Conservation (phyloP, 169 alveolate species). For the Cyclospora cayetanensis region DNA sequence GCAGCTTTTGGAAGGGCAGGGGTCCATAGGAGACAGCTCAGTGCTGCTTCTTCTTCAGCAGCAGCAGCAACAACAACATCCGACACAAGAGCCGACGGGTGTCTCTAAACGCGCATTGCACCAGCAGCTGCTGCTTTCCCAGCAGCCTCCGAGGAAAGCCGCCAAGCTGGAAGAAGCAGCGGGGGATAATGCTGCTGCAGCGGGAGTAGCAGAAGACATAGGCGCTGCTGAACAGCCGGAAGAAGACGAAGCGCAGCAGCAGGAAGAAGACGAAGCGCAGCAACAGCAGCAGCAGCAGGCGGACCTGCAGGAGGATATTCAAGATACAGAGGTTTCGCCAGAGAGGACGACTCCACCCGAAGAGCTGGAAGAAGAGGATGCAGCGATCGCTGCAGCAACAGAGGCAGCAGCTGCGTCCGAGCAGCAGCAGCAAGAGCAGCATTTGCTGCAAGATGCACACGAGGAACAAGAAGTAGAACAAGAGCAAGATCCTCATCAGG, state of each 20-base stretch:
- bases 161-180: background rate
- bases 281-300: conserved; percentile 41
- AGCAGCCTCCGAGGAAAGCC: background rate
- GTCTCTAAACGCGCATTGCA: background rate
- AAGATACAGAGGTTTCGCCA: background rate
- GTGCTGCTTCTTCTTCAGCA: background rate
- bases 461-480: background rate
- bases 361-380: background rate
- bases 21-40: background rate
- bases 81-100: background rate
- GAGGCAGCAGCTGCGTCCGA: background rate
- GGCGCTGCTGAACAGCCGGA: background rate
- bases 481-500: background rate
- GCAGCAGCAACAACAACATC: conserved; percentile 3
- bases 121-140: background rate
- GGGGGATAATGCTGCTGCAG: background rate
- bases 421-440: conserved; percentile 21
- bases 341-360: background rate
- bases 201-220: background rate
- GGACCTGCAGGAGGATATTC: background rate
- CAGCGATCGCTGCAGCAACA: background rate
- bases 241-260: background rate
- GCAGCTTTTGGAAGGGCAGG: background rate
- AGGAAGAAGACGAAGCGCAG: background rate
- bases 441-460: background rate